Evolutionary conservation across 2,329 filamentous ascomycete species (phyloP), one percentile per base, ranked within the genome.

Genomic region (Fusarium sp.): DNA sequence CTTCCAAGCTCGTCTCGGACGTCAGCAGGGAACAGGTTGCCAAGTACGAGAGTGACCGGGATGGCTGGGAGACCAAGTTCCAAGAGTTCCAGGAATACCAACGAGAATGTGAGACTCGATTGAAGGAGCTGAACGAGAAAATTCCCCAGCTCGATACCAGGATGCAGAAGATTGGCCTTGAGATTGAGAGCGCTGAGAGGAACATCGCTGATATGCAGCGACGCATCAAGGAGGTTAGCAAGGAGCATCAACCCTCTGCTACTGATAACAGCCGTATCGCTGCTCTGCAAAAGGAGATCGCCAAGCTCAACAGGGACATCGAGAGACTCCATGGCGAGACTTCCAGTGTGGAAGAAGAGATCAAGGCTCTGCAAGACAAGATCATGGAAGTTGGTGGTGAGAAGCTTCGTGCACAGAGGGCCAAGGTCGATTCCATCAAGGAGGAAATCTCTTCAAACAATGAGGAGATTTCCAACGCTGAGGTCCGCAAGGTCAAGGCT

Each of bases 341-440:
- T n/a, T 89, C 92, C 3, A 96, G 91, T 47, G 90, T 97, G 11
- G 96, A 99, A 78, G 90, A 91, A 27, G 96, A 98, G 80, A 98
- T 99, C 81, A 95, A 97, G 81, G 87, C 87, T 22, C 85, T 99
- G 2, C 95, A 99, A 78, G 91, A 96, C 85, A 97, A 94, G 84
- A 99, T 99, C 76, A 98, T 99, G 96, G 92, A 98, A 80, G 91
- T 97, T 69, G 96, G 96, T 77, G 96, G 96, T 81, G 94, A 98
- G 76, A 94, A 93, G 81, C 89, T 99, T 20, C 91, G 96, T 58
- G 88, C 91, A 20, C 95, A 99, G 78, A 94, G 96, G 74, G 90
- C 93, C 66, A 97, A 92, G 84, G 94, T 99, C 34, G 95, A 98
- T 78, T 88, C 90, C 9, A 84, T 97, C 69, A 97, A 97, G 78